These are phyloP conservation scores for Boletales sp. DNA, from an alignment of 768 basidiomycete genomes.

Conservation along the genomic window DNA sequence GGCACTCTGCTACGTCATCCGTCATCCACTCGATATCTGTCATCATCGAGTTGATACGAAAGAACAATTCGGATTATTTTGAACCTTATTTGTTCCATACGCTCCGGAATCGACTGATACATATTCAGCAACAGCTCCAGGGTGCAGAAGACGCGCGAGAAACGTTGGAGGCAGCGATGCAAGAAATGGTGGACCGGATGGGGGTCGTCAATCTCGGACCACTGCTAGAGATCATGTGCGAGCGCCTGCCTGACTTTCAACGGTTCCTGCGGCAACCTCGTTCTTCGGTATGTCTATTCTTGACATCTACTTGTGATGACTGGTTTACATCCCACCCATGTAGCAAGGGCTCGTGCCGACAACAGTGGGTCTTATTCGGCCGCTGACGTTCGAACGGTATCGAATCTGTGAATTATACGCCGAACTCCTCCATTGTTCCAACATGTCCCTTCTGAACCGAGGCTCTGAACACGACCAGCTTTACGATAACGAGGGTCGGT, in stretches of 20 bases:
- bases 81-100: slow-evolving; percentile 97
- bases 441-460: slow-evolving; percentile 95
- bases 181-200: slow-evolving; percentile 79
- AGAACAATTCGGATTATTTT: slow-evolving; percentile 98
- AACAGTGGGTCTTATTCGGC: slow-evolving; percentile 68
- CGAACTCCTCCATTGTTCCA: slow-evolving; percentile 95
- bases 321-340: slow-evolving; percentile 9
- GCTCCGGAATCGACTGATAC: slow-evolving; percentile 84
- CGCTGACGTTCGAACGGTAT: slow-evolving; percentile 92
- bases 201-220: slow-evolving; percentile 89
- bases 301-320: slow-evolving; percentile 2
- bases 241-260: slow-evolving; percentile 66
- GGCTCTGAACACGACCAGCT: slow-evolving; percentile 58
- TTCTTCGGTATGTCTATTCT: slow-evolving; percentile 56
- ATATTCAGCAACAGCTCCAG: slow-evolving; percentile 71
- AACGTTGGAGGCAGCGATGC: slow-evolving; percentile 66
- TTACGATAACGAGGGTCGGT: slow-evolving; percentile 80
- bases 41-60: slow-evolving; percentile 90
- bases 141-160: slow-evolving; percentile 58
- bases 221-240: slow-evolving; percentile 70
- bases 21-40: slow-evolving; percentile 85
- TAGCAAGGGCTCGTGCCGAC: slow-evolving; percentile 69
- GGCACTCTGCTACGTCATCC: slow-evolving; percentile 65
- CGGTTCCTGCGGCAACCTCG: slow-evolving; percentile 67
- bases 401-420: slow-evolving; percentile 96